Base-by-base conservation (phyloP, 2,329 filamentous ascomycete species). In the Pseudocercospora eumusae region DNA sequence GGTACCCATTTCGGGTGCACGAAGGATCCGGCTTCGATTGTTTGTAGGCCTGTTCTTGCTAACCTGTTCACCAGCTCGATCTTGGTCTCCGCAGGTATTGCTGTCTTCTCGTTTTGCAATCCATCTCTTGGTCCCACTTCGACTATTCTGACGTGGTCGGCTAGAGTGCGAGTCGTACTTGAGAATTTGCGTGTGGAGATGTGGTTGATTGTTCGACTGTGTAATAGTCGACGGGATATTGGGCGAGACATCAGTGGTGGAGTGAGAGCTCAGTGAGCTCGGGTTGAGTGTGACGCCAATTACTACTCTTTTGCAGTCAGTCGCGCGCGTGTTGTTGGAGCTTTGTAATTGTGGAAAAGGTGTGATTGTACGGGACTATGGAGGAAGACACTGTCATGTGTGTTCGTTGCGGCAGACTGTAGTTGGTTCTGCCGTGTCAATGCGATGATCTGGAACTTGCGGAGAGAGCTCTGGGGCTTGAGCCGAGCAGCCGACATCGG, bases 1-100 rank as follows among this genome's bases (percentile, higher is more conserved):
- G 92, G 91, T 55, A 93, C 88, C 85, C 89, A 93, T 84, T 90
- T 92, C 1, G 91, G 90, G 52, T 89, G 85, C 9, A 96, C 91
- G 71, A 96, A 92, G 1, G 89, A 90, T 0, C 91, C 92, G 18
- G 89, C 87, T 75, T 96, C 91, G 64, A 96, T 93, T 2, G 87
- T 87, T 5, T 80, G 79, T 45, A 95, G 75, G 0, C 91, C 91
- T 0, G 90, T 89, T 65, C 79, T 78, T 33, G 87, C 85, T 64
- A 96, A 79, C 63, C 85, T 81, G 68, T 88, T 83, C 42, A 96
- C 89, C 57, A 96, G 77, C 68, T 92, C 86, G 59, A 93, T 84
- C 76, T 96, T 96, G 2, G 87, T 92, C 6, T 82, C 80, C 10
- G 91, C 79, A 0, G 90, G 81, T 66, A 96, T 88, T 27, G 81